Evolutionary conservation across 2,329 filamentous ascomycete genomes (phyloP), one percentile per base, ranked within the genome.

Genomic region (Diaporthe sp.): DNA sequence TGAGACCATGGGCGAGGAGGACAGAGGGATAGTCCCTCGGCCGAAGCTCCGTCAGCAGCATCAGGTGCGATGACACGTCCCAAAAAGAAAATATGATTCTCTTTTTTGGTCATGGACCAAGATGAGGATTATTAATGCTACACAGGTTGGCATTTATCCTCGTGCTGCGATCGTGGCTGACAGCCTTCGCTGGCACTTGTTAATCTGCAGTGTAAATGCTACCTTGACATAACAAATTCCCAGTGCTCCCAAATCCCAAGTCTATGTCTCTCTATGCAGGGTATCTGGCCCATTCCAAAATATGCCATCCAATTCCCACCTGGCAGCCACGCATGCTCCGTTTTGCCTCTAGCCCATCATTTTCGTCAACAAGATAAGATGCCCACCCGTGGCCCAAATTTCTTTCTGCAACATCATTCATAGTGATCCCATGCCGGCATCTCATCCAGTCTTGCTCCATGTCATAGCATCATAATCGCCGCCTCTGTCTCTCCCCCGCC

Each of bases 1-100:
- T 31, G 34, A 55, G 49, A 42, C 37, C 31, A 25, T 39, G 46
- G 31, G 46, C 46, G 57, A 65, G 17, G 28, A 72, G 62, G 37
- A 75, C 94, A 95, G 85, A 86, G 95, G 81, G 95, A 95, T 83
- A 94, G 85, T 91, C 82, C 69, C 78, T 84, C 67, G 82, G 71
- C 57, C 59, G 42, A 51, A 59, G 42, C 42, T 59, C 42, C 37
- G 72, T 69, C 62, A 83, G 78, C 84, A 79, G 65, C 49, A 67
- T 49, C 22, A 44, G 15, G 22, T 51, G 53, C 58, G 39, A 76
- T 37, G 51, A 59, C 10, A 15, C 19, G 8, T 34, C 19, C 62
- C 9, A 28, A 73, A 73, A 73, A 31, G 22, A 51, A 53, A 28
- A 42, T 7, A n/a, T 19, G 53, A 15, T 67, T 39, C 19, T n/a